Conservation (phyloP, 2,329 filamentous ascomycete species). For the Epichloe sp. region DNA sequence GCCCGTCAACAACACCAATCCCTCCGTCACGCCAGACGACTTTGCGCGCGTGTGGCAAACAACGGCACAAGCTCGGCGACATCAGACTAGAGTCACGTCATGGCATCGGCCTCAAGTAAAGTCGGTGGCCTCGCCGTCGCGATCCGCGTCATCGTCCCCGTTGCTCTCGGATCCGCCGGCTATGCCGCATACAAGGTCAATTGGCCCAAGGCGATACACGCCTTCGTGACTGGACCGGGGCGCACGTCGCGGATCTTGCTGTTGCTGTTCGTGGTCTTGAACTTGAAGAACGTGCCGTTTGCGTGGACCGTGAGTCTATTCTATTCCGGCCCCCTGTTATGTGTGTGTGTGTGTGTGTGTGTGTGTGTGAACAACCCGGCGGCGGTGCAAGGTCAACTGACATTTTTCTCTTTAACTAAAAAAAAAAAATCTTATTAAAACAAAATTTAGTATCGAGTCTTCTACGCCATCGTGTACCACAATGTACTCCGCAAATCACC, state of each 20-base stretch:
- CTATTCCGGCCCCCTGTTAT: not conserved
- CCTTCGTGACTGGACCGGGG: slow-evolving; percentile 41
- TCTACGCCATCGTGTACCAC: slow-evolving; percentile 43
- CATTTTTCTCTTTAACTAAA: not conserved
- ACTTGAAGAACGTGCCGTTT: slow-evolving; percentile 62
- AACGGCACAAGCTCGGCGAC: not conserved
- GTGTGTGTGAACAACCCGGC: not conserved
- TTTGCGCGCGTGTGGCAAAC: not conserved
- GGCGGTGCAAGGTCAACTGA: not conserved
- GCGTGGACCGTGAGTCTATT: slow-evolving; percentile 54
- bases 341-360: not conserved
- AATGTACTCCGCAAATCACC: slow-evolving; percentile 34
- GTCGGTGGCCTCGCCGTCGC: slow-evolving; percentile 20
- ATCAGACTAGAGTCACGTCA: slow-evolving; percentile 3
- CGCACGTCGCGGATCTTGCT: slow-evolving; percentile 38
- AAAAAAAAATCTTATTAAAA: no score
- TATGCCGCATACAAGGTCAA: slow-evolving; percentile 35
- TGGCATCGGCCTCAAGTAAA: slow-evolving; percentile 20
- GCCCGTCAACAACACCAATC: no score
- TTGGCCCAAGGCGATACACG: slow-evolving; percentile 23
- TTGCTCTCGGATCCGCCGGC: slow-evolving; percentile 27
- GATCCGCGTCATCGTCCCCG: slow-evolving; percentile 29
- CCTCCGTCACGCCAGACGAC: not conserved
- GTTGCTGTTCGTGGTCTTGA: slow-evolving; percentile 44
- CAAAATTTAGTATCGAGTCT: slow-evolving; percentile 37